Evolutionary conservation across 495 filamentous ascomycete species (phyloP).

Genomic region (Podospora appendiculata): DNA sequence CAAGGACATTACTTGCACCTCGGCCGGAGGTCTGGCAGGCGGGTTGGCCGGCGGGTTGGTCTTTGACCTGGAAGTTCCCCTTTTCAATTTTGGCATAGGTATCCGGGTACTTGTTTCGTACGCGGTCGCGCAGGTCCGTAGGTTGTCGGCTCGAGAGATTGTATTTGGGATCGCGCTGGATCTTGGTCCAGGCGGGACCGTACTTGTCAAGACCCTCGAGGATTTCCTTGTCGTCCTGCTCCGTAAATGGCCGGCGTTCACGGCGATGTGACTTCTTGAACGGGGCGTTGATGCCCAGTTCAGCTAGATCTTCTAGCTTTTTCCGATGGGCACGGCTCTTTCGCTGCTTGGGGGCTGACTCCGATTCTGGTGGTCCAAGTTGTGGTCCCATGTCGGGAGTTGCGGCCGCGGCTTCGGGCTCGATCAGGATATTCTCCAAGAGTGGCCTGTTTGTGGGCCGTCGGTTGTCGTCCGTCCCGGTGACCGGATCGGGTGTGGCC

Average conservation of each 20-base stretch:
- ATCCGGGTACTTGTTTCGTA: conserved; percentile 72
- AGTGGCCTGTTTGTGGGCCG: conserved; percentile 30
- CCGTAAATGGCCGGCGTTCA: conserved; percentile 56
- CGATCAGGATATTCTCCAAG: conserved; percentile 41
- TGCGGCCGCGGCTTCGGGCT: conserved; percentile 23
- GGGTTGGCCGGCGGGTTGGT: neutral
- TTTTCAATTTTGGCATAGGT: conserved; percentile 49
- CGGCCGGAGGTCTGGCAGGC: conserved; percentile 1
- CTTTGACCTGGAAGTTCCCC: conserved; percentile 36
- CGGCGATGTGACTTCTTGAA: conserved; percentile 50
- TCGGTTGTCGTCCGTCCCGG: conserved; percentile 6
- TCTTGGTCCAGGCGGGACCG: conserved; percentile 74
- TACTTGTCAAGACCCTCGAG: conserved; percentile 66
- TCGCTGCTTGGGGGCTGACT: conserved; percentile 19
- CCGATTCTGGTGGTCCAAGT: neutral
- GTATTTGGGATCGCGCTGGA: conserved; percentile 62
- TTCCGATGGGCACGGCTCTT: conserved; percentile 47
- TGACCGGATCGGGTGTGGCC: conserved; percentile 1
- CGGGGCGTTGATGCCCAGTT: conserved; percentile 46
- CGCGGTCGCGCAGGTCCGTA: conserved; percentile 75
- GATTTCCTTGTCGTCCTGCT: conserved; percentile 69
- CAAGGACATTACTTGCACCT: conserved; percentile 19
- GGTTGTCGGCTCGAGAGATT: conserved; percentile 59
- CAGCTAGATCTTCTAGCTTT: conserved; percentile 45
- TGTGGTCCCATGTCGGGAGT: neutral